These are phyloP conservation scores for Rhynchospora tenuis DNA, from an alignment of 176 grass and related monocot genomes.

Conservation along the genomic window DNA sequence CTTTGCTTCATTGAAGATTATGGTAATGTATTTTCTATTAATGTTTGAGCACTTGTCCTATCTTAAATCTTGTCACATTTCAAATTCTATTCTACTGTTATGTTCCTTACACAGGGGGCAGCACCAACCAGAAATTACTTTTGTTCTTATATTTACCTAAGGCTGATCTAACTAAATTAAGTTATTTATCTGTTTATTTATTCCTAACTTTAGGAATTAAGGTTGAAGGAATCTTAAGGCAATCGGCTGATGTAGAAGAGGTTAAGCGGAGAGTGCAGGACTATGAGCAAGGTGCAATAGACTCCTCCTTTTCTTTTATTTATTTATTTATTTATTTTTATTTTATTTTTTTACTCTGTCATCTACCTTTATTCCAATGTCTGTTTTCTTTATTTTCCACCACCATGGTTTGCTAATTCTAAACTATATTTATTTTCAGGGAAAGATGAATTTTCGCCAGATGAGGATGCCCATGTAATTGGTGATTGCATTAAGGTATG, in stretches of 20 bases:
- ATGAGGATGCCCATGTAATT: slow-evolving; percentile 96
- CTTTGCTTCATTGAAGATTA: slow-evolving; percentile 89
- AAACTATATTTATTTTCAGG: slow-evolving; percentile 43
- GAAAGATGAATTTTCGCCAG: slow-evolving; percentile 77
- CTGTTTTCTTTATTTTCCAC: background rate
- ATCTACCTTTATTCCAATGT: background rate
- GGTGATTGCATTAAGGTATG: slow-evolving; percentile 98
- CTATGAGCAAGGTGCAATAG: slow-evolving; percentile 86
- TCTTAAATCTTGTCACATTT: background rate
- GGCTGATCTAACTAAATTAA: background rate
- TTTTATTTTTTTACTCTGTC: background rate
- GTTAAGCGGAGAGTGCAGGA: slow-evolving; percentile 78
- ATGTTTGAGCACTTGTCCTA: slow-evolving; percentile 1
- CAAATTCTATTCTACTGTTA: background rate
- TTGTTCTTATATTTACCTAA: background rate
- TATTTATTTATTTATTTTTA: slow-evolving; percentile 15
- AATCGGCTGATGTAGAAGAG: slow-evolving; percentile 99
- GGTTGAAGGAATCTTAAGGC: slow-evolving; percentile 91
- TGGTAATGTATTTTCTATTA: slow-evolving; percentile 42
- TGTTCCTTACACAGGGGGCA: background rate
- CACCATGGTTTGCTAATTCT: background rate
- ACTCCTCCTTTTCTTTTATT: background rate
- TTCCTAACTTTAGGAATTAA: slow-evolving; percentile 64
- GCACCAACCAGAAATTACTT: background rate
- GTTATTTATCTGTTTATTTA: background rate